Conservation (phyloP, 2,329 filamentous ascomycete genomes). For the Phialocephala subalpina region DNA sequence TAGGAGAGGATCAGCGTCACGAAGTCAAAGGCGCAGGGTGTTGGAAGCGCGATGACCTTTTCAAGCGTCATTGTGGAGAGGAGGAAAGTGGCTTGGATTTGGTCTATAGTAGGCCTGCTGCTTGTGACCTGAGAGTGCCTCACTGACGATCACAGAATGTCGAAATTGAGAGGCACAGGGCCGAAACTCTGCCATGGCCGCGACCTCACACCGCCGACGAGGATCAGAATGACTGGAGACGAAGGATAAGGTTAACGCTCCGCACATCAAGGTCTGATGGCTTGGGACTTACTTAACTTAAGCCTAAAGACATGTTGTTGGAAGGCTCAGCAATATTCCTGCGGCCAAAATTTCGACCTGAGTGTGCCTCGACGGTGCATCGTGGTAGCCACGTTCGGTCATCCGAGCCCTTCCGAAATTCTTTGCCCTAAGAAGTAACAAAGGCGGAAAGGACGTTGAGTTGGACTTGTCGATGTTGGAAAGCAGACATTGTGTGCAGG, state of each 20-base stretch:
- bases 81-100: neutral
- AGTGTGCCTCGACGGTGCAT: neutral
- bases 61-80: neutral
- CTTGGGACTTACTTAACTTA: neutral
- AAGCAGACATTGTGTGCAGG: too few species aligned
- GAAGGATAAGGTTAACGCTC: neutral
- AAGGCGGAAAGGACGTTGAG: too few species aligned
- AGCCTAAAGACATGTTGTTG: neutral
- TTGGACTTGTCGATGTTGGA: too few species aligned
- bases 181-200: too few species aligned
- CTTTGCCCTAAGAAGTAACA: too few species aligned
- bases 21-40: neutral
- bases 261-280: neutral
- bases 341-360: neutral
- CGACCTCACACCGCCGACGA: neutral
- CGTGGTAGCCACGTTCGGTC: neutral
- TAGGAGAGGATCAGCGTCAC: neutral
- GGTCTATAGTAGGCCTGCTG: conserved; percentile 1
- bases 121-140: neutral
- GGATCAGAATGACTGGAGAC: neutral
- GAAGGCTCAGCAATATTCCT: neutral
- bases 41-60: conserved; percentile 6
- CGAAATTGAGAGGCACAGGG: too few species aligned
- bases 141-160: neutral
- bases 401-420: too few species aligned